A percentile compares a stretch with the other conserved stretches of the same genome.
These are phyloP conservation scores for Cymbopogon citratus DNA, from an alignment of 176 grass and related monocot genomes.

Conservation along the genomic window DNA sequence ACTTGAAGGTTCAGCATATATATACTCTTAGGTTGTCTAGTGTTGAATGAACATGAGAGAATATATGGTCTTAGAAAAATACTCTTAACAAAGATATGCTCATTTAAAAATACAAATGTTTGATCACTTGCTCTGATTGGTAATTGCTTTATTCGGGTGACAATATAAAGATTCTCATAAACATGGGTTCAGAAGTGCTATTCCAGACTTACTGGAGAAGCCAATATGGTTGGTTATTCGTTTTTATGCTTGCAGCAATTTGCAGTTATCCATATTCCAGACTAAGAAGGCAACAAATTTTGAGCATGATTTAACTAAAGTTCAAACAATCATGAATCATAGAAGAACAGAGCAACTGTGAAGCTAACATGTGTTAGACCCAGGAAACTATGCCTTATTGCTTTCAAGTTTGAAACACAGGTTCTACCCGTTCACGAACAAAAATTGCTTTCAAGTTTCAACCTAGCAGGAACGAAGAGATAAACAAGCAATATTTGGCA, in stretches of 20 bases:
- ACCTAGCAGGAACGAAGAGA: not conserved
- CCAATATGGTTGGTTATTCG: slow-evolving; percentile 5
- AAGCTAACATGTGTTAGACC: not conserved
- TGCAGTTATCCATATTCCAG: slow-evolving; percentile 12
- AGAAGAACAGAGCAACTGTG: not conserved
- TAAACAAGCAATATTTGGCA: not conserved
- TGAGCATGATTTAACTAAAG: not conserved
- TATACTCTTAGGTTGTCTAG: slow-evolving; percentile 12
- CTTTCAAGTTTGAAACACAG: not conserved
- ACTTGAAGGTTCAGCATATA: not conserved
- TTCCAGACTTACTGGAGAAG: slow-evolving; percentile 42
- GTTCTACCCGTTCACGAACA: no score
- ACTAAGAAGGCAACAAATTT: not conserved
- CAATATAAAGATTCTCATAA: slow-evolving; percentile 25
- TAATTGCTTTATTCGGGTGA: slow-evolving; percentile 16
- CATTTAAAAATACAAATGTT: slow-evolving; percentile 8
- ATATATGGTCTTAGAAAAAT: slow-evolving; percentile 32
- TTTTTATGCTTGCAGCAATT: not conserved
- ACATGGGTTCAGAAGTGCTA: slow-evolving; percentile 12
- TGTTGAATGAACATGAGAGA: slow-evolving; percentile 14
- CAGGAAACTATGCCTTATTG: not conserved
- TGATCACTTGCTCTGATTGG: slow-evolving; percentile 7
- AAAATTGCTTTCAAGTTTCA: not conserved
- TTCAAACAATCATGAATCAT: not conserved
- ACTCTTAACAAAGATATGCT: not conserved